A percentile compares a stretch with the other conserved stretches of the same genome.
These are phyloP conservation scores for Brassica carinata DNA, from an alignment of 345 rosid genomes.

Conservation along the genomic window DNA sequence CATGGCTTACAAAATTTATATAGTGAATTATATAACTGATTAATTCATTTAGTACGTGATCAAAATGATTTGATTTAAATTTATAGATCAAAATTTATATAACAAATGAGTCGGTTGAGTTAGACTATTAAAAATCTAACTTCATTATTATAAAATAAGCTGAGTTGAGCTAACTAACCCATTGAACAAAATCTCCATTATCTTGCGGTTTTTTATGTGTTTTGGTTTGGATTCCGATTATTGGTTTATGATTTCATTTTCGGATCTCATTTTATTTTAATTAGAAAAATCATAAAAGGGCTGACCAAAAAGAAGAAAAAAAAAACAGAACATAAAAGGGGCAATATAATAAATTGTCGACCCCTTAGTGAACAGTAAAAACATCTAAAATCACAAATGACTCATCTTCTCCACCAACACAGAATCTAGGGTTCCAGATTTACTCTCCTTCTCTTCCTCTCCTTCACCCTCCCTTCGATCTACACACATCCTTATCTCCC, in stretches of 20 bases:
- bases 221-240: background rate
- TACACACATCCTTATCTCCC: constrained; percentile 4
- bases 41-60: too few relatives aligned
- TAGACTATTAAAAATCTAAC: background rate
- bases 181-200: background rate
- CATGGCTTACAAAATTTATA: too few relatives aligned
- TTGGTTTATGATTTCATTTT: too few relatives aligned
- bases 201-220: background rate
- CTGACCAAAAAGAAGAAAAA: background rate
- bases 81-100: background rate
- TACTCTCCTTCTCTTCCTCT: constrained; percentile 32
- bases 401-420: constrained; percentile 43
- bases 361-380: constrained; percentile 21
- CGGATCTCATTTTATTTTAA: too few relatives aligned
- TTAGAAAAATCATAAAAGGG: too few relatives aligned
- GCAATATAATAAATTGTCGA: constrained; percentile 20
- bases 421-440: constrained; percentile 44
- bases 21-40: background rate
- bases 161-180: background rate
- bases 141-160: background rate
- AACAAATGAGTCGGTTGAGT: background rate
- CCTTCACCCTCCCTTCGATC: constrained; percentile 19
- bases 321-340: background rate
- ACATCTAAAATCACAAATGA: constrained; percentile 33
- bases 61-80: background rate